Evolutionary conservation across 192 early-diverging fungal species (phyloP).

Genomic region (Phlyctochytrium bullatum): DNA sequence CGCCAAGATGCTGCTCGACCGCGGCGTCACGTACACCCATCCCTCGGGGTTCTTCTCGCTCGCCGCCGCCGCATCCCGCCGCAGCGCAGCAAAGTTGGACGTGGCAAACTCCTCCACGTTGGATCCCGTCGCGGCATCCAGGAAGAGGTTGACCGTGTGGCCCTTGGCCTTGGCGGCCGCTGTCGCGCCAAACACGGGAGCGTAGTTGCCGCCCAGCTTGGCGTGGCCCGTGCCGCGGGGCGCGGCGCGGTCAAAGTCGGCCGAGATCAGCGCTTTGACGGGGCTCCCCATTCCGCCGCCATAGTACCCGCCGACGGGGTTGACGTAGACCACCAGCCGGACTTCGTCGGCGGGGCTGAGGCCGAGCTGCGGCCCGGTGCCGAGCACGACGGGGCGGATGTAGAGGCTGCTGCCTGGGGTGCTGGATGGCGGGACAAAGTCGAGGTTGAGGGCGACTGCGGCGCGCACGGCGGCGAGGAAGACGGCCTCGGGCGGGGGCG

Average conservation of each 20-base stretch:
- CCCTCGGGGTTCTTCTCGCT: slow-evolving; percentile 51
- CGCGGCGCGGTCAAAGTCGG: slow-evolving; percentile 66
- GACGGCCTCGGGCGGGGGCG: slow-evolving; percentile 52
- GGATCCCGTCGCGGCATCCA: slow-evolving; percentile 61
- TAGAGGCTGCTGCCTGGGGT: slow-evolving; percentile 64
- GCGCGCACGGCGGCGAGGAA: slow-evolving; percentile 61
- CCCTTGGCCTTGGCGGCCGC: slow-evolving; percentile 60
- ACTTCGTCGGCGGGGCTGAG: slow-evolving; percentile 54
- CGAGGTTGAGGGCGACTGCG: slow-evolving; percentile 61
- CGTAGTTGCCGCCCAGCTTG: slow-evolving; percentile 78
- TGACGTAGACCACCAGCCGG: slow-evolving; percentile 60
- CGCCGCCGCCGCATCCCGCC: slow-evolving; percentile 9
- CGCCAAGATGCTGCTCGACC: slow-evolving; percentile 54
- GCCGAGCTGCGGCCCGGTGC: slow-evolving; percentile 64
- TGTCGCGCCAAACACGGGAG: slow-evolving; percentile 56
- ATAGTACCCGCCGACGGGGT: slow-evolving; percentile 70
- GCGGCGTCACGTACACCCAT: slow-evolving; percentile 65
- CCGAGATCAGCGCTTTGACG: slow-evolving; percentile 62
- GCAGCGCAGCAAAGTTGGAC: slow-evolving; percentile 71
- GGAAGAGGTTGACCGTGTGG: slow-evolving; percentile 68
- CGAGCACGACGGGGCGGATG: slow-evolving; percentile 69
- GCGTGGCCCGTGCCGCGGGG: slow-evolving; percentile 54
- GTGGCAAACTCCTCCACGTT: slow-evolving; percentile 77
- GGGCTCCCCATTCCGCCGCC: slow-evolving; percentile 56
- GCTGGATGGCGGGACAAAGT: slow-evolving; percentile 71